These are phyloP conservation scores for Scleromitrula shiraiana DNA, from an alignment of 2,329 filamentous ascomycete species.

Conservation along the genomic window DNA sequence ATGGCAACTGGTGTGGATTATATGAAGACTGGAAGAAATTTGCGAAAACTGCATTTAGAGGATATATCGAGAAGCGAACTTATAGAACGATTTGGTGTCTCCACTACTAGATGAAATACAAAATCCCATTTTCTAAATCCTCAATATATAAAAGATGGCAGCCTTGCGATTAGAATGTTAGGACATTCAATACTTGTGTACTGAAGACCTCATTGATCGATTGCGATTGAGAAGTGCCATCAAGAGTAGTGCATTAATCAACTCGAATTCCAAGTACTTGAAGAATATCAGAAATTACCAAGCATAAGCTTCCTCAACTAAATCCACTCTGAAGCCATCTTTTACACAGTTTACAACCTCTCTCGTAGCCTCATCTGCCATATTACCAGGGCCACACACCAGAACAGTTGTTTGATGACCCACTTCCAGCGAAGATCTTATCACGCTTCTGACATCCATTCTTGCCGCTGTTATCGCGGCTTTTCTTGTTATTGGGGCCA, in stretches of 20 bases:
- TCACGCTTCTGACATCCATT: conserved; percentile 16
- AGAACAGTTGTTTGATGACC: conserved; percentile 1
- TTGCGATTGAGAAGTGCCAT: not conserved
- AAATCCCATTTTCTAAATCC: too few species aligned
- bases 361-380: not conserved
- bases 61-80: conserved; percentile 3
- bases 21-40: conserved; percentile 11
- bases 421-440: conserved; percentile 10
- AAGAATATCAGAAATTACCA: not conserved
- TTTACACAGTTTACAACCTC: not conserved
- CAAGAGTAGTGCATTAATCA: not conserved
- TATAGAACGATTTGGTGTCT: conserved; percentile 7
- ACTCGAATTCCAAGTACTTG: not conserved
- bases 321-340: not conserved
- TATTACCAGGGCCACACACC: not conserved
- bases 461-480: conserved; percentile 2
- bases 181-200: too few species aligned
- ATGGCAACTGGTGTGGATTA: not conserved
- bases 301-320: not conserved
- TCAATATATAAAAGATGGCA: too few species aligned
- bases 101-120: too few species aligned
- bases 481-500: not conserved
- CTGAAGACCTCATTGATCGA: too few species aligned
- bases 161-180: too few species aligned
- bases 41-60: conserved; percentile 7